Conservation (phyloP, 2,329 filamentous ascomycete genomes). For the Fusarium sp. region DNA sequence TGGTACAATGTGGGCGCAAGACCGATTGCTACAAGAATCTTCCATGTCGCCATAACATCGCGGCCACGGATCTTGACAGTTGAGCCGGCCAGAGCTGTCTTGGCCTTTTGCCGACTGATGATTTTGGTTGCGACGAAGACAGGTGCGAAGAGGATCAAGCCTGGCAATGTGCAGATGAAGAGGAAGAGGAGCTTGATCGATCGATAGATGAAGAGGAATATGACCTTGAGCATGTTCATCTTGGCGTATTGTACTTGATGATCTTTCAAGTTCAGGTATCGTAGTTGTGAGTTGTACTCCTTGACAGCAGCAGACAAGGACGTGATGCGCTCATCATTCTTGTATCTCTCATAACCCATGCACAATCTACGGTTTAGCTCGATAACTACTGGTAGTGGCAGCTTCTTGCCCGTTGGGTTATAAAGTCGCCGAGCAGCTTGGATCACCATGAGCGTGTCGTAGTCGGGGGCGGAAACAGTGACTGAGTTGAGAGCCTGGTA, state of each 20-base stretch:
- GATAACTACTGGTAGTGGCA: slow-evolving; percentile 90
- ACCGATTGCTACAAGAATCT: slow-evolving; percentile 86
- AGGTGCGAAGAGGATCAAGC: slow-evolving; percentile 86
- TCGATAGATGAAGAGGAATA: slow-evolving; percentile 82
- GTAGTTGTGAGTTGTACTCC: slow-evolving; percentile 87
- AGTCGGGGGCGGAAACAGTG: slow-evolving; percentile 91
- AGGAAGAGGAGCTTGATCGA: slow-evolving; percentile 81
- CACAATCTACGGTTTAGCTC: slow-evolving; percentile 93
- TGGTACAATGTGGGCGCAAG: slow-evolving; percentile 86
- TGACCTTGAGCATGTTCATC: slow-evolving; percentile 80
- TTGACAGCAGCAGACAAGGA: slow-evolving; percentile 79
- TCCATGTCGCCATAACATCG: slow-evolving; percentile 95
- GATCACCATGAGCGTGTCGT: slow-evolving; percentile 96
- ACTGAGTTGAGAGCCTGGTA: slow-evolving; percentile 87
- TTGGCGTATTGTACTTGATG: slow-evolving; percentile 94
- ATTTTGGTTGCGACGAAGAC: slow-evolving; percentile 87
- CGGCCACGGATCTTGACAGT: slow-evolving; percentile 88
- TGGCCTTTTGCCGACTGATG: slow-evolving; percentile 84
- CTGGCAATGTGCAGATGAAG: slow-evolving; percentile 84
- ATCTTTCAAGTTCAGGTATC: slow-evolving; percentile 87
- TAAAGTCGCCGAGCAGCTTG: slow-evolving; percentile 94
- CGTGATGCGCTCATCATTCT: slow-evolving; percentile 86
- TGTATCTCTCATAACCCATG: slow-evolving; percentile 91
- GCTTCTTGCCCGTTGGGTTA: slow-evolving; percentile 92
- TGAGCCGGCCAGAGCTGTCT: slow-evolving; percentile 84